Base-by-base conservation (phyloP, 768 basidiomycete species). In the Tricholoma sp. region DNA sequence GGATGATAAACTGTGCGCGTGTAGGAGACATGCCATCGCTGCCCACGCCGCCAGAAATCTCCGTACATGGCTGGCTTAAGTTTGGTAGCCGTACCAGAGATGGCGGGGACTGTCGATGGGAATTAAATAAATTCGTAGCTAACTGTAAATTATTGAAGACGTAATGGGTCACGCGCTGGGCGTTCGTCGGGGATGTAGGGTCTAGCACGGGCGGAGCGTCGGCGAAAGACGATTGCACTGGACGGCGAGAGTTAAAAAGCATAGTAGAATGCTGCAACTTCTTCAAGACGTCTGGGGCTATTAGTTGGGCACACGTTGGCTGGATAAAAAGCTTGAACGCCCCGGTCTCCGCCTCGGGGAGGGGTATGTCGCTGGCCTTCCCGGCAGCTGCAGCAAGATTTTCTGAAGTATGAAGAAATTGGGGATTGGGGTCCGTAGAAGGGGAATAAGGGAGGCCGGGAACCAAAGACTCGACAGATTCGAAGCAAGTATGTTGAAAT, bases 361-460 rank as follows among this genome's bases (percentile, higher is more conserved):
- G 4, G 15, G 47, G 13, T 13, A 29, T 48, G 2, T 48, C 15
- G 12, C 17, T n/a, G 2, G 15, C 15, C 15, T 6, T 31, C 29
- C 29, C 29, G 31, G 47, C 29, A 32, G 42, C 42, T 12, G 24
- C 42, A 20, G 45, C 24, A 11, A 49, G 6, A 2, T 32, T n/a
- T 10, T 50, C 57, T 9, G 54, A 34, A 3, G 50, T 36, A 29
- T 48, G 56, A 4, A 55, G 17, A 31, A 59, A 59, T 13, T 50
- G 47, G 29, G 58, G 54, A 24, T 53, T 55, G 2, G 58, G 54
- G 7, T 50, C 53, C 0, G 50, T 18, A n/a, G 31, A 44, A 29
- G 54, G 33, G 13, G 32, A 4, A n/a, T 54, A 57, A 9, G 52
- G 56, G 17, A 45, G 36, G 20, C 44, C 53, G 13, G 28, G 42